These are phyloP conservation scores for Ottelia alismoides DNA, from an alignment of 106 monocot genomes.

Conservation along the genomic window DNA sequence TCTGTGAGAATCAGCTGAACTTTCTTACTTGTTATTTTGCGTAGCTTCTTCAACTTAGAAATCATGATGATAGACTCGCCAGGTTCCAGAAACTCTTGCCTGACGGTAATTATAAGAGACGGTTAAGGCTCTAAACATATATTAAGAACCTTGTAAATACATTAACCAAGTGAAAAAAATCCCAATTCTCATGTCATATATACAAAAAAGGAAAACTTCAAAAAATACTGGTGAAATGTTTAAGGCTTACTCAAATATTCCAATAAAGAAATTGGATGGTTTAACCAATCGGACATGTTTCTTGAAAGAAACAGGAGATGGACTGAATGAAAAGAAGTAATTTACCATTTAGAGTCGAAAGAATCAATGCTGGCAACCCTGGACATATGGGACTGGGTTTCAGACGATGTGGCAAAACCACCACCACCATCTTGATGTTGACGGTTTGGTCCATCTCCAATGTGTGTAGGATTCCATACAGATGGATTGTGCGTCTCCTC, in stretches of 20 bases:
- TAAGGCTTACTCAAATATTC: too few species aligned
- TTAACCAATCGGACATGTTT: too few species aligned
- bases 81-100: constrained; percentile 84
- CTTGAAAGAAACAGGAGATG: too few species aligned
- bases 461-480: constrained; percentile 51
- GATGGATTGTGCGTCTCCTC: constrained; percentile 43
- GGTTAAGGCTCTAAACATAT: background rate
- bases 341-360: constrained; percentile 92
- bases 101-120: constrained; percentile 9
- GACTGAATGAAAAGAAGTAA: too few species aligned
- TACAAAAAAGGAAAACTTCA: too few species aligned
- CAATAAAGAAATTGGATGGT: too few species aligned
- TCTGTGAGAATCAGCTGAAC: constrained; percentile 90
- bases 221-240: too few species aligned
- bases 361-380: constrained; percentile 74
- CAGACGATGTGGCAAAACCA: constrained; percentile 36
- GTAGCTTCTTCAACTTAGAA: constrained; percentile 76
- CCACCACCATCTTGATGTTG: constrained; percentile 31
- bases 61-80: constrained; percentile 78
- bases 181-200: too few species aligned
- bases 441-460: constrained; percentile 22
- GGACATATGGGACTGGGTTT: constrained; percentile 47
- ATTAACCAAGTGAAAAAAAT: background rate
- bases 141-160: background rate
- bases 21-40: constrained; percentile 76